These are phyloP conservation scores for Candida tallmaniae DNA, from an alignment of 805 yeast genomes.

Conservation along the genomic window DNA sequence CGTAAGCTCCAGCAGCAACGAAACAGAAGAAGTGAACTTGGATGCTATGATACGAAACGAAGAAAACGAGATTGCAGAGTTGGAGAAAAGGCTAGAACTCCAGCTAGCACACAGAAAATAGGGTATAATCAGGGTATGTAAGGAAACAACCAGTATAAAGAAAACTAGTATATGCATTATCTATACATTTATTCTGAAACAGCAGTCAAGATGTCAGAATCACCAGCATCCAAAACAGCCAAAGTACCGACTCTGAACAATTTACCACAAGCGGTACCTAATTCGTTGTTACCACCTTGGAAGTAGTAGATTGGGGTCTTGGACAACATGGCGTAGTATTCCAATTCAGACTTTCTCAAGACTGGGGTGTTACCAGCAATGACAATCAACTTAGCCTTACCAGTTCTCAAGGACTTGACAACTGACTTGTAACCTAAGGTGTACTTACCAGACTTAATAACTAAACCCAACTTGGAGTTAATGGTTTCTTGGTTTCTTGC, in stretches of 20 bases:
- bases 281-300: conserved; percentile 99
- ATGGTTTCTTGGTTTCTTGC: conserved; percentile 88
- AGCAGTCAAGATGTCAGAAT: conserved; percentile 92
- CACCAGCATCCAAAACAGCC: conserved; percentile 97
- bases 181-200: conserved; percentile 19
- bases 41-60: conserved; percentile 41
- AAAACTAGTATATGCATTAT: conserved; percentile 1
- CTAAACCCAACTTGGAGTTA: conserved; percentile 97
- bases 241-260: conserved; percentile 99
- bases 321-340: conserved; percentile 99
- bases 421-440: conserved; percentile 99
- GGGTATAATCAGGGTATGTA: conserved; percentile 3
- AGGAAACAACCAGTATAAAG: neutral
- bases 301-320: conserved; percentile 97
- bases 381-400: conserved; percentile 97
- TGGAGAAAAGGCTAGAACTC: conserved; percentile 33
- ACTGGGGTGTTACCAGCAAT: conserved; percentile 99
- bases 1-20: neutral
- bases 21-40: conserved; percentile 21
- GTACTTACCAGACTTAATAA: conserved; percentile 98
- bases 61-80: conserved; percentile 39
- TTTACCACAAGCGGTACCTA: conserved; percentile 99
- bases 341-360: conserved; percentile 99
- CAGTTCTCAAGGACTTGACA: conserved; percentile 96
- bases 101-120: neutral